Conservation (phyloP, 305 asterid species). For the Fraxinus sp. region DNA sequence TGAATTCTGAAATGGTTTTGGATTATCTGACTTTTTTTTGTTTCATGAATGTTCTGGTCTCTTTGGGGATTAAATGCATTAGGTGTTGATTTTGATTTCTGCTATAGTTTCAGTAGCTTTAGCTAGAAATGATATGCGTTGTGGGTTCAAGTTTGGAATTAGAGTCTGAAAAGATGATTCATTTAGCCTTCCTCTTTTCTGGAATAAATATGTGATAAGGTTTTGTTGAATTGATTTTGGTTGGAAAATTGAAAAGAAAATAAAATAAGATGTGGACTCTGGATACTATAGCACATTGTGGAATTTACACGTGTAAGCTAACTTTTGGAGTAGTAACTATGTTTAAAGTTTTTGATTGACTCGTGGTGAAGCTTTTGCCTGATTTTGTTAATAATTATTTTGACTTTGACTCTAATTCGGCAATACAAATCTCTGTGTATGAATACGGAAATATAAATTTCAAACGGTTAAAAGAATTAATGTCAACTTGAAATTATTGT, state of each 20-base stretch:
- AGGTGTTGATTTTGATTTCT: background rate
- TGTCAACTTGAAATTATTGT: background rate
- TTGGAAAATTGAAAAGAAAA: background rate
- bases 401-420: background rate
- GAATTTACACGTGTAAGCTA: background rate
- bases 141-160: background rate
- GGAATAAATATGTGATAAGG: background rate
- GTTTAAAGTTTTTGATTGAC: background rate
- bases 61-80: background rate
- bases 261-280: background rate
- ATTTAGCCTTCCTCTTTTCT: background rate
- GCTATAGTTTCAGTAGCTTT: background rate
- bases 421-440: background rate
- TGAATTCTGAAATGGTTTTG: background rate
- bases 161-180: background rate
- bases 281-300: background rate
- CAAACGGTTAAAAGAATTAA: background rate
- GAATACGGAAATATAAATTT: background rate
- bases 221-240: background rate
- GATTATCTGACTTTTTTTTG: background rate
- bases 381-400: background rate
- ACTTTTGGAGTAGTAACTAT: background rate
- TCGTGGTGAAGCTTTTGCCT: background rate
- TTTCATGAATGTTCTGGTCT: background rate
- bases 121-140: background rate